A percentile compares a stretch with the other conserved stretches of the same genome.
Conservation (phyloP, 139 green algal species). For the Coccomyxa sp. region DNA sequence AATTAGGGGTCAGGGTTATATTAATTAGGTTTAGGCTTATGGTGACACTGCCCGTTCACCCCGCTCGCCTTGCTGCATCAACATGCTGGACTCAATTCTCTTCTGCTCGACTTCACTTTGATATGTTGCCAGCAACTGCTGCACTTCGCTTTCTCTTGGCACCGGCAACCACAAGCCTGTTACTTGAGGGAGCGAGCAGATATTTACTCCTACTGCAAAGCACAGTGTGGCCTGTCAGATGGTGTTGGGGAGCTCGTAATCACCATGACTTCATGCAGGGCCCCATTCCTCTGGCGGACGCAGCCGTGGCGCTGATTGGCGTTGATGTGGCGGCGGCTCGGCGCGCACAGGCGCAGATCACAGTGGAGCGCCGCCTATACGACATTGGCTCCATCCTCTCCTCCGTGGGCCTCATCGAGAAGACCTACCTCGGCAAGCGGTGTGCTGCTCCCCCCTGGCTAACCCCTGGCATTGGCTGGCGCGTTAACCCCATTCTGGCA, state of each 20-base stretch:
- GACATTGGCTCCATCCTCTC: constrained; percentile 56
- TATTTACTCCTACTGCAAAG: too few relatives aligned
- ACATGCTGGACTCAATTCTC: too few relatives aligned
- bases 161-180: too few relatives aligned
- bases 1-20: background rate
- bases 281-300: constrained; percentile 29
- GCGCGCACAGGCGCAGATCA: constrained; percentile 24
- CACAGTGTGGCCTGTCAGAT: too few relatives aligned
- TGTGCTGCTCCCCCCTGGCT: background rate
- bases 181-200: too few relatives aligned
- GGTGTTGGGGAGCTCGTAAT: too few relatives aligned
- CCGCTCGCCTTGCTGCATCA: too few relatives aligned
- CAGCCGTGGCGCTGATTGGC: constrained; percentile 26
- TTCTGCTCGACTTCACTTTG: too few relatives aligned
- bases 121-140: too few relatives aligned
- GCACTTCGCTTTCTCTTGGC: too few relatives aligned
- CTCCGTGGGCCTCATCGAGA: constrained; percentile 41
- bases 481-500: too few relatives aligned
- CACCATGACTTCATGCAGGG: background rate
- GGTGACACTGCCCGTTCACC: background rate
- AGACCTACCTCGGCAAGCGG: constrained; percentile 44
- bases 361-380: constrained; percentile 55
- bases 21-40: background rate
- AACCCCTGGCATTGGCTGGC: background rate
- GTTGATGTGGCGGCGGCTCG: background rate